phyloP scores from a whole-genome alignment of 441 rosid genomes.

The Gossypium lobatum region DNA sequence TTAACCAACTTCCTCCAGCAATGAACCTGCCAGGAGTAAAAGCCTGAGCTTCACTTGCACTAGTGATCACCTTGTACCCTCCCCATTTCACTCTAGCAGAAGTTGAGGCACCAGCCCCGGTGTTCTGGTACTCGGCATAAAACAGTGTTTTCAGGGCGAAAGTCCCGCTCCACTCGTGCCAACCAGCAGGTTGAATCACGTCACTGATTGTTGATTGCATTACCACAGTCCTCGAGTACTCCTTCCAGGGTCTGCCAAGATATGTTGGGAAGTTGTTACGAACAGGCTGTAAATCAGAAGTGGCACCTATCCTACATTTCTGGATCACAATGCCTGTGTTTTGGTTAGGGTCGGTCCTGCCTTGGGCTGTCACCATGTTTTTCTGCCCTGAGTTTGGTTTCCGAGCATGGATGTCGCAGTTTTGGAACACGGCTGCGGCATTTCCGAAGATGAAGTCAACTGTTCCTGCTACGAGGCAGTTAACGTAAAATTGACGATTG shows the following conservation, averaged over 20 bases:
- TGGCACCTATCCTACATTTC: conserved; percentile 49
- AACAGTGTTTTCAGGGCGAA: conserved; percentile 45
- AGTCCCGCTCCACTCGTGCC: conserved; percentile 54
- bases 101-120: conserved; percentile 62
- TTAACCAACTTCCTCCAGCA: conserved; percentile 57
- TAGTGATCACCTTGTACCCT: conserved; percentile 51
- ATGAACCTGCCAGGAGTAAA: conserved; percentile 50
- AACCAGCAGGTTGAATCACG: conserved; percentile 47
- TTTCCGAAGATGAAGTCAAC: conserved; percentile 83
- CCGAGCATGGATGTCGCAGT: conserved; percentile 78
- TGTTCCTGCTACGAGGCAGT: conserved; percentile 59
- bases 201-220: conserved; percentile 54
- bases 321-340: conserved; percentile 78
- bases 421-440: conserved; percentile 55
- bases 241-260: conserved; percentile 92
- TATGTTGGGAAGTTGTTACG: conserved; percentile 49
- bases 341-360: conserved; percentile 68
- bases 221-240: conserved; percentile 62
- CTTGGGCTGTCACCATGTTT: conserved; percentile 83
- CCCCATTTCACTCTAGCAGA: conserved; percentile 55
- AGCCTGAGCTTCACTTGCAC: conserved; percentile 45
- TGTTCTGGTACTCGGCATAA: conserved; percentile 65
- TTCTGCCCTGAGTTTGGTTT: conserved; percentile 58
- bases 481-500: conserved; percentile 56
- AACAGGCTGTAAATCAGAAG: conserved; percentile 43